A percentile compares a stretch with the other conserved stretches of the same genome.
Evolutionary conservation across 352 stramenopile species (phyloP).

Genomic region (Globisporangium apiculatum): DNA sequence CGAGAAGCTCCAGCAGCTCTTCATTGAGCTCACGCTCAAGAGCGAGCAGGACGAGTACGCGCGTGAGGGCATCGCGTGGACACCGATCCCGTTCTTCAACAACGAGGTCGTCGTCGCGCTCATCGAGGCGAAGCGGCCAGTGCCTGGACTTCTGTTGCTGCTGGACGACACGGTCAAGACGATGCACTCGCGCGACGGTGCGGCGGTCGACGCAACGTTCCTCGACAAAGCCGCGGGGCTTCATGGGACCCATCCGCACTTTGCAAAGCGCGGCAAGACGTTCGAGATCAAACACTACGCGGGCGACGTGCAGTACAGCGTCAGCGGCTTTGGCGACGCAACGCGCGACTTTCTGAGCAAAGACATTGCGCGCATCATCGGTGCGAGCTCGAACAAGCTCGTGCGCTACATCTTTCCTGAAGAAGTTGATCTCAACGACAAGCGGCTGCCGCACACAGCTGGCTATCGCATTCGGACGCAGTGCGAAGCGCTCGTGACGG

Average conservation of each 20-base stretch:
- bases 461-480: slow-evolving; percentile 84
- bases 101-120: slow-evolving; percentile 89
- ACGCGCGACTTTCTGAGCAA: slow-evolving; percentile 83
- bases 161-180: slow-evolving; percentile 83
- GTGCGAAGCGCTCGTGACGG: slow-evolving; percentile 80
- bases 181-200: slow-evolving; percentile 80
- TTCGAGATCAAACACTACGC: slow-evolving; percentile 86
- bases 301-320: slow-evolving; percentile 82
- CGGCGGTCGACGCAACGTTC: slow-evolving; percentile 74
- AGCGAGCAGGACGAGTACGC: slow-evolving; percentile 94
- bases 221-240: slow-evolving; percentile 71
- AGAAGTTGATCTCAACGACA: slow-evolving; percentile 76
- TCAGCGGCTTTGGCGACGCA: slow-evolving; percentile 71
- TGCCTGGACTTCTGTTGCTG: slow-evolving; percentile 77
- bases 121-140: slow-evolving; percentile 69
- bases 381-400: slow-evolving; percentile 80
- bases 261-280: slow-evolving; percentile 78
- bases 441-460: slow-evolving; percentile 70
- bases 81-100: slow-evolving; percentile 91
- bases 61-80: slow-evolving; percentile 89
- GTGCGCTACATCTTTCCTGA: slow-evolving; percentile 83
- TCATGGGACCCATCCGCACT: slow-evolving; percentile 62
- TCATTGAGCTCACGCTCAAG: slow-evolving; percentile 89
- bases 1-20: slow-evolving; percentile 87
- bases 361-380: slow-evolving; percentile 76